Evolutionary conservation across 768 basidiomycete genomes (phyloP).

Genomic region (Candolleomyces aberdarensis): DNA sequence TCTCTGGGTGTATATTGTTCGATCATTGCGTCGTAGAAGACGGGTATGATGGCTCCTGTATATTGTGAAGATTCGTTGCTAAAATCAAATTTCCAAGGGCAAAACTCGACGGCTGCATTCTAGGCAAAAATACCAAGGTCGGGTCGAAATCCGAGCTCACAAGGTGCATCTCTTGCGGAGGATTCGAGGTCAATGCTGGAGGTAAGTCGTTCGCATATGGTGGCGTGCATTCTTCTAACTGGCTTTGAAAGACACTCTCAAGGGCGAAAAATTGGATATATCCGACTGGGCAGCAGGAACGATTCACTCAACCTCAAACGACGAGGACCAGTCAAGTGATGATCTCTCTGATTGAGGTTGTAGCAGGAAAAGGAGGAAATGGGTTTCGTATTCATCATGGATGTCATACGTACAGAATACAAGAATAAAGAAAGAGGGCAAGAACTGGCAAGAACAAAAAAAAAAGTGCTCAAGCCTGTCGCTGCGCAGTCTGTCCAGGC

Average conservation of each 20-base stretch:
- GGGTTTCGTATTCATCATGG: background rate
- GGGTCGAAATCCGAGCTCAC: conserved; percentile 66
- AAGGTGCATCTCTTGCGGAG: conserved; percentile 71
- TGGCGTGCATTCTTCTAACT: background rate
- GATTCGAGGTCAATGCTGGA: conserved; percentile 66
- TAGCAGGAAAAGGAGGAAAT: background rate
- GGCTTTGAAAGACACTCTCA: conserved; percentile 42
- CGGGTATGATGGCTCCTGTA: conserved; percentile 50
- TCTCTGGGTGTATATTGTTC: conserved; percentile 77
- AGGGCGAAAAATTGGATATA: conserved; percentile 39
- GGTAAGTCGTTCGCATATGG: conserved; percentile 36
- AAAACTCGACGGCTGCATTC: conserved; percentile 72
- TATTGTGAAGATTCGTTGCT: background rate
- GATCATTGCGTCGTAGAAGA: conserved; percentile 90
- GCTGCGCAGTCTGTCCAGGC: conserved; percentile 40
- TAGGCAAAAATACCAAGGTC: conserved; percentile 72
- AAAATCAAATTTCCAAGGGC: conserved; percentile 39
- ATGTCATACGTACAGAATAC: conserved; percentile 2
- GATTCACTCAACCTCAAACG: background rate
- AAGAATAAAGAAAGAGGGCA: conserved; percentile 11
- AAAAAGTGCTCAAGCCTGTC: conserved; percentile 22
- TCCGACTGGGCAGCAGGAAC: conserved; percentile 32
- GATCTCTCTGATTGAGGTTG: background rate
- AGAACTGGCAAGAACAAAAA: conserved; percentile 7
- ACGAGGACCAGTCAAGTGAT: background rate